A percentile compares a stretch with the other conserved stretches of the same genome.
phyloP scores from a whole-genome alignment of 306 rosid genomes.

The Abrus precatorius region DNA sequence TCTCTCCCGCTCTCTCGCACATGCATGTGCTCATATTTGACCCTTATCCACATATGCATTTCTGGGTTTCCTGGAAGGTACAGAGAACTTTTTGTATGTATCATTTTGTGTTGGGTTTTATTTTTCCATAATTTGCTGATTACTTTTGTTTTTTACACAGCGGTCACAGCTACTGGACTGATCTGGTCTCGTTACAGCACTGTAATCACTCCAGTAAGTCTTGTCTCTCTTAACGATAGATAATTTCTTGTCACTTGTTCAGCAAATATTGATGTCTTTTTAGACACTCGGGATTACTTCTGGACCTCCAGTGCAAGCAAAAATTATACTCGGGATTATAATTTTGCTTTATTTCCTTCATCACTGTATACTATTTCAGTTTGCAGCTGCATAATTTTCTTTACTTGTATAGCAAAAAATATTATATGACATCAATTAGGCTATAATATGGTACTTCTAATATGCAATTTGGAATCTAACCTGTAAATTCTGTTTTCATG shows the following conservation, averaged over 20 bases:
- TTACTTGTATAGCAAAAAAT: constrained; percentile 10
- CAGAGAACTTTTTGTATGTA: constrained; percentile 24
- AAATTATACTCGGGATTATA: not conserved
- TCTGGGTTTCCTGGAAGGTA: not conserved
- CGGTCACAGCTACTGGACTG: constrained; percentile 84
- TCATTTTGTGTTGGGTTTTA: constrained; percentile 14
- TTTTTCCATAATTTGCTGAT: constrained; percentile 33
- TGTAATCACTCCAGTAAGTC: constrained; percentile 89
- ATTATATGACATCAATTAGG: constrained; percentile 19
- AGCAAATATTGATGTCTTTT: constrained; percentile 23
- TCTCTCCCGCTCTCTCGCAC: not conserved
- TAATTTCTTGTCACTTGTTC: constrained; percentile 23
- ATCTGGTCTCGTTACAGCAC: constrained; percentile 98
- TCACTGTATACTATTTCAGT: not conserved
- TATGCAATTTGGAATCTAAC: not conserved
- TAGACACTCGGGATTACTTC: not conserved
- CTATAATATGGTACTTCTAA: constrained; percentile 14
- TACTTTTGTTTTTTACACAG: constrained; percentile 57
- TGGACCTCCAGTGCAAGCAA: constrained; percentile 17
- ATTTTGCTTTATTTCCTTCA: constrained; percentile 33
- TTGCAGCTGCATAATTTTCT: constrained; percentile 24
- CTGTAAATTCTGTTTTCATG: not conserved
- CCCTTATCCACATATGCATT: not conserved
- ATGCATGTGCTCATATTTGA: not conserved
- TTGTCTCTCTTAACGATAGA: not conserved